Evolutionary conservation across 106 monocot species (phyloP), one percentile per base, ranked within the genome.

Genomic region (Platanthera zijinensis): DNA sequence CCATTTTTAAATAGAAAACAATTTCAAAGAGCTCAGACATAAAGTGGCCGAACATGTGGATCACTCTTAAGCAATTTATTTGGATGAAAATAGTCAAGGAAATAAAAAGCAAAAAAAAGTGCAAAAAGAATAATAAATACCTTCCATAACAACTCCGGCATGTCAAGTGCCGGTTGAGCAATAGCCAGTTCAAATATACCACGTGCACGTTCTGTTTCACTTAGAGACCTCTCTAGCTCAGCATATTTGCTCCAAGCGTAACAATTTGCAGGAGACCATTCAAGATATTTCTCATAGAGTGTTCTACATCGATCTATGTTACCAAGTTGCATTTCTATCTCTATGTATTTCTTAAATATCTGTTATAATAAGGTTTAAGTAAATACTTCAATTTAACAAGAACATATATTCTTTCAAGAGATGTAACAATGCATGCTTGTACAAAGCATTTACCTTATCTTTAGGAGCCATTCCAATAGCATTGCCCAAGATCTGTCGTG

Each of bases 171-270:
- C 64, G 86, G 85, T 77, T 97, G 96, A 21, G 85, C 85, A 76
- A 91, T 97, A 69, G 96, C 93, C 76, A 93, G 85, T 46, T 97
- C 93, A 77, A 86, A 97, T 59, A 97, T 83, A 52, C 86, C 84
- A 45, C 96, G 78, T 53, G 93, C 86, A 45, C 96, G 96, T 2
- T 97, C 96, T 18, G 86, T 97, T 77, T 97, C 96, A 78, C 77
- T 80, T 50, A 97, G 64, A 3, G 89, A 89, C 51, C 81, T 84
- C 80, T 97, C 96, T 51, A 97, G 56, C 74, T 97, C 96, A 46
- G 96, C 96, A 86, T 84, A 97, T 57, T 97, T 97, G 59, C 84
- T 93, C 96, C 96, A 97, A 45, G 96, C 96, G 86, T 97, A 97
- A 52, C 96, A 97, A 64, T 91, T 97, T 75, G 82, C 87, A 21